phyloP scores from a whole-genome alignment of 2,329 filamentous ascomycete species.

The Bisporella sp. region DNA sequence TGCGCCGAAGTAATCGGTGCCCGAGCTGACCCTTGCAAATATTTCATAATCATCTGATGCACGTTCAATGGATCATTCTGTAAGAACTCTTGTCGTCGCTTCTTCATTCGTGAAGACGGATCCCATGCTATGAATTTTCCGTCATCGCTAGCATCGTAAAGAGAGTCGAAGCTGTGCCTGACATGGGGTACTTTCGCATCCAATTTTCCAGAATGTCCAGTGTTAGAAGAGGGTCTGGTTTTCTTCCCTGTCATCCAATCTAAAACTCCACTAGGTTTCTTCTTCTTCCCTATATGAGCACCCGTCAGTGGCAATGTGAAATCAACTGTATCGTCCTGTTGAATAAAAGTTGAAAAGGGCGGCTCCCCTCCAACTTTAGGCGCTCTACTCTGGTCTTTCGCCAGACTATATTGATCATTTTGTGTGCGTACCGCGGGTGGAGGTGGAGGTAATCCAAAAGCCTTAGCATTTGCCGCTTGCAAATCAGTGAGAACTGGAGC shows the following conservation, averaged over 20 bases:
- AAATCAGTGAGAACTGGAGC: no score
- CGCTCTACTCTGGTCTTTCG: no score
- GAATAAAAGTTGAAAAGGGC: no score
- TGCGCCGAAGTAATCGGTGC: background rate
- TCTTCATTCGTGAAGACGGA: background rate
- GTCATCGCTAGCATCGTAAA: background rate
- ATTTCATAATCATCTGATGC: conserved; percentile 1
- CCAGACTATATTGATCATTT: no score
- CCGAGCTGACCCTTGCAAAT: conserved; percentile 1
- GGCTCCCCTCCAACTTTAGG: no score
- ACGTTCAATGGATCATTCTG: conserved; percentile 1
- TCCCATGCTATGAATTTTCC: background rate
- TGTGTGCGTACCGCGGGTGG: no score
- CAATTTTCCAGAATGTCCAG: background rate
- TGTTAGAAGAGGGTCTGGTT: background rate
- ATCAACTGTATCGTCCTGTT: no score
- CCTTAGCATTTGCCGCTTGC: no score
- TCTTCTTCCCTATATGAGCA: background rate
- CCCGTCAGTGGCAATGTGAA: no score
- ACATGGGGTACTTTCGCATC: background rate
- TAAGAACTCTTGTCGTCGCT: background rate
- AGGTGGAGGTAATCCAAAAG: no score
- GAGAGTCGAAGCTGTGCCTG: background rate
- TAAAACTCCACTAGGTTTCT: background rate
- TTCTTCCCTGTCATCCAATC: background rate